A percentile compares a stretch with the other conserved stretches of the same genome.
Evolutionary conservation across 2,329 filamentous ascomycete genomes (phyloP).

Genomic region (Fusarium sp.): DNA sequence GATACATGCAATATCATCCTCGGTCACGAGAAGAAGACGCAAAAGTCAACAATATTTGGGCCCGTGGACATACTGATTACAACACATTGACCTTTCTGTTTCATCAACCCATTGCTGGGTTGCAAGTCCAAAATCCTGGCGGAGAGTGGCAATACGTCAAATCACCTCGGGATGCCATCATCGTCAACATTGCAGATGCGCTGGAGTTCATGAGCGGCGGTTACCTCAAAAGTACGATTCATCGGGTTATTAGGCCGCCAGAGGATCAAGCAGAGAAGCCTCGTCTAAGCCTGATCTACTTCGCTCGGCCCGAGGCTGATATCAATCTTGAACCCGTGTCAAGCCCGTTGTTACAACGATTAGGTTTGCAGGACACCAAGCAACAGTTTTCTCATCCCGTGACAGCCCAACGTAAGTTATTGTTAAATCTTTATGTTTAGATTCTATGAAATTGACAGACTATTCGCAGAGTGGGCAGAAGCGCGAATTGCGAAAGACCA

Average conservation of each 20-base stretch:
- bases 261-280: neutral
- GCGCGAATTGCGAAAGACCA: slow-evolving; percentile 22
- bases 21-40: neutral
- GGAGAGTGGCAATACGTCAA: neutral
- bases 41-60: neutral
- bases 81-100: neutral
- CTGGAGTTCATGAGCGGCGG: neutral
- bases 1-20: neutral
- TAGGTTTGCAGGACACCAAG: neutral
- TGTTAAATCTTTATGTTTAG: neutral
- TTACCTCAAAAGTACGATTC: neutral
- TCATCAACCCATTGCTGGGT: neutral
- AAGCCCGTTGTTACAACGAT: neutral
- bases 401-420: neutral
- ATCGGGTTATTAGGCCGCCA: neutral
- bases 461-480: slow-evolving; percentile 14
- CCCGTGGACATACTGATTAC: neutral
- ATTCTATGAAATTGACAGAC: neutral
- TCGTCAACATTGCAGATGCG: neutral
- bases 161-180: neutral
- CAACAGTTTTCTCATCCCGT: neutral
- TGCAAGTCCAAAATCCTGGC: neutral
- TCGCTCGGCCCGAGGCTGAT: neutral
- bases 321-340: neutral
- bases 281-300: neutral